phyloP scores from a whole-genome alignment of 768 basidiomycete species.

The Collybia sp. region DNA sequence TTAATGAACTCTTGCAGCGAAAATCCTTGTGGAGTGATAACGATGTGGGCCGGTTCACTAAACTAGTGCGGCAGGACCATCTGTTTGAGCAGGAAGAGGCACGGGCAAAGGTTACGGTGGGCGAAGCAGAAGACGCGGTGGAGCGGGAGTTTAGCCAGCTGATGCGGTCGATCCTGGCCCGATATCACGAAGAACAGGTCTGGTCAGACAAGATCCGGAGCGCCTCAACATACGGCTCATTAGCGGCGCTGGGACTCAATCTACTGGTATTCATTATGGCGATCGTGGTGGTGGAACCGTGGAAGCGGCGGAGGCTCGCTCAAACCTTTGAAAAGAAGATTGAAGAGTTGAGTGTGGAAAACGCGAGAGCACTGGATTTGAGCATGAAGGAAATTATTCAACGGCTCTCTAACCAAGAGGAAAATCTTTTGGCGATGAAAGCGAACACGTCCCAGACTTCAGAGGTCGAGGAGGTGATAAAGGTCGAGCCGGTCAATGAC shows the following conservation, averaged over 20 bases:
- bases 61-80: conserved; percentile 88
- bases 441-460: neutral
- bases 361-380: conserved; percentile 41
- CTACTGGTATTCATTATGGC: conserved; percentile 87
- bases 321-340: conserved; percentile 89
- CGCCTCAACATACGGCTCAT: conserved; percentile 88
- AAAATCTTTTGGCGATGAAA: too few relatives aligned
- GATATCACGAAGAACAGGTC: conserved; percentile 98
- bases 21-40: conserved; percentile 90
- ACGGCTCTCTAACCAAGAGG: conserved; percentile 41
- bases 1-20: conserved; percentile 91
- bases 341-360: conserved; percentile 54
- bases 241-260: conserved; percentile 84
- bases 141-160: conserved; percentile 86
- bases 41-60: conserved; percentile 86
- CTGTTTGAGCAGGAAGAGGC: conserved; percentile 76
- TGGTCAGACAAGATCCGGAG: conserved; percentile 99
- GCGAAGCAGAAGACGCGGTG: conserved; percentile 70
- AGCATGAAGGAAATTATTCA: conserved; percentile 44
- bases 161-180: conserved; percentile 81
- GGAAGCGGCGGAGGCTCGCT: conserved; percentile 85
- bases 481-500: neutral
- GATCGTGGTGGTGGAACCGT: conserved; percentile 90
- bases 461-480: conserved; percentile 2
- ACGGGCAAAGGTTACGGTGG: conserved; percentile 61